Evolutionary conservation across 1,139 yeast genomes (phyloP), one percentile per base, ranked within the genome.

Genomic region (Debaryomyces coudertii): DNA sequence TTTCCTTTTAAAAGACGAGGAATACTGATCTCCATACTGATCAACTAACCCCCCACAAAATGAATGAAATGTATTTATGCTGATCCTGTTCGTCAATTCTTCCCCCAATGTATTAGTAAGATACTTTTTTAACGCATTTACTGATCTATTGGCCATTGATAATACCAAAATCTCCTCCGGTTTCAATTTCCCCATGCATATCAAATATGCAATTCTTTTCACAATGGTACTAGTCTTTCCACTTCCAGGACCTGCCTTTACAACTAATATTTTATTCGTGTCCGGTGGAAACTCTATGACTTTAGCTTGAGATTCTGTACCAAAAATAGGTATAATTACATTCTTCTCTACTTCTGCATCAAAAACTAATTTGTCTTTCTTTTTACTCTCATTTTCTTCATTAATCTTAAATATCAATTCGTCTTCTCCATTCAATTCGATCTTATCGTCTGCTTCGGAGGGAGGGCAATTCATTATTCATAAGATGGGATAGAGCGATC

Each of bases 161-260:
- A 87, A 65, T 3, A 85, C 83, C 31, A 86, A 60, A 2, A 87
- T 77, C 43, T 82, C 80, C 7, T 68, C 63, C 0, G 92, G 89
- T 1, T 59, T 50, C 0, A 80, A 59, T 1, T 63, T 65, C 3
- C 68, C 66, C 5, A 65, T 49, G 4, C 60, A 53, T 1, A 86
- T 58, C 50, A 84, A 55, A 49, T 76, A 67, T 2, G 78, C 79
- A 0, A 85, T 71, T 48, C 89, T 70, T 36, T 74, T 67, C 2
- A 81, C 78, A 25, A 87, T 55, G 0, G 90, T 83, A 35, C 70
- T 68, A 0, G 95, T 86, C 56, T 87, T 87, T 1, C 95, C 95
- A 18, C 87, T 79, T 2, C 92, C 92, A 0, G 92, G 90, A 0
- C 92, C 90, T 0, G 90, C 87, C 15, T 73, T 68, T 1, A 85